These are phyloP conservation scores for Hypoxylon trugodes DNA, from an alignment of 495 filamentous ascomycete species.

Conservation along the genomic window DNA sequence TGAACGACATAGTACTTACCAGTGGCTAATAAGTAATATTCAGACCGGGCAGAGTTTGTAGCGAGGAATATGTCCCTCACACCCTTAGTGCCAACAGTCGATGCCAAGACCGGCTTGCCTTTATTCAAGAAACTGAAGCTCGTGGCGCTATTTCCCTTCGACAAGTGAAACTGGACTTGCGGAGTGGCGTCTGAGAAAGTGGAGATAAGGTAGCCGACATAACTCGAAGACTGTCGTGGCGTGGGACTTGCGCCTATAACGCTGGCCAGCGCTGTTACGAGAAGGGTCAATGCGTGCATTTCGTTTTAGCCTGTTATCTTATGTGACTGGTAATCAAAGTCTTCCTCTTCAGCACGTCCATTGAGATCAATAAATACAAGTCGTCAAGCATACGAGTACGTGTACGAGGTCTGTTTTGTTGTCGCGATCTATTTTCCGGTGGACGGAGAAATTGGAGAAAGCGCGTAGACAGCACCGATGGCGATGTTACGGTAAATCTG, in stretches of 20 bases:
- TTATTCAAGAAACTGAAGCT: slow-evolving; percentile 46
- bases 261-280: slow-evolving; percentile 9
- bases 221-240: slow-evolving; percentile 24
- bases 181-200: slow-evolving; percentile 49
- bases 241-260: slow-evolving; percentile 10
- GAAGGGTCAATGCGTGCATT: slow-evolving; percentile 9
- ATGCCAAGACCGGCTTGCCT: slow-evolving; percentile 46
- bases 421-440: not conserved
- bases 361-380: not conserved
- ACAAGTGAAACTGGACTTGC: slow-evolving; percentile 49
- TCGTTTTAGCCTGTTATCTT: too few relatives aligned
- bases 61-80: slow-evolving; percentile 48
- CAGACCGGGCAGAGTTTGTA: slow-evolving; percentile 40
- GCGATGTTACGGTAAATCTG: slow-evolving; percentile 31
- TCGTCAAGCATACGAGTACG: not conserved
- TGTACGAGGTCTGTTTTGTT: not conserved
- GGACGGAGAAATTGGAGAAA: slow-evolving; percentile 21
- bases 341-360: not conserved
- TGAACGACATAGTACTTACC: slow-evolving; percentile 8
- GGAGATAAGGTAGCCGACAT: slow-evolving; percentile 48
- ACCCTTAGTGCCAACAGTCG: slow-evolving; percentile 46
- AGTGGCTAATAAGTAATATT: slow-evolving; percentile 34
- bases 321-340: not conserved
- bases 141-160: slow-evolving; percentile 44
- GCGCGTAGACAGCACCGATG: slow-evolving; percentile 4